Conservation (phyloP, 2,329 filamentous ascomycete genomes). For the Scleromitrula shiraiana region DNA sequence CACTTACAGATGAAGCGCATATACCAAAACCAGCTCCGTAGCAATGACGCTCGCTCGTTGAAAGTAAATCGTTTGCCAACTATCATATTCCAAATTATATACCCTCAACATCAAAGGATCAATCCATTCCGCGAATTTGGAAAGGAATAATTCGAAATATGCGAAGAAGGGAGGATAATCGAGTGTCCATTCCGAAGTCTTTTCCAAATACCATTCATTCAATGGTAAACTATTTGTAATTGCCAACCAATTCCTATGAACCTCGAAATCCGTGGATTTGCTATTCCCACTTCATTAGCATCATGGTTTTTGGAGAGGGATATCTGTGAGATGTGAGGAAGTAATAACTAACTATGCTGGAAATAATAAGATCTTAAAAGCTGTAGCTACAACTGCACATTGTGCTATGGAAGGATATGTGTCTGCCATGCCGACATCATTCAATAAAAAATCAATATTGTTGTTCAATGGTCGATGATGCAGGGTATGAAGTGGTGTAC, state of each 20-base stretch:
- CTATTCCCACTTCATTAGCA: slow-evolving; percentile 39
- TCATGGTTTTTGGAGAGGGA: neutral
- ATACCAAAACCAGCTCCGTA: slow-evolving; percentile 77
- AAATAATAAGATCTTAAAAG: slow-evolving; percentile 86
- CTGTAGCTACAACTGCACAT: slow-evolving; percentile 76
- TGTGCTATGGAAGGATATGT: slow-evolving; percentile 81
- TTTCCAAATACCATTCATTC: slow-evolving; percentile 91
- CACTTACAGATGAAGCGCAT: slow-evolving; percentile 66
- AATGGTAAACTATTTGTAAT: slow-evolving; percentile 85
- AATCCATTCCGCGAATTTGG: slow-evolving; percentile 66
- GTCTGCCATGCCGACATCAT: slow-evolving; percentile 57
- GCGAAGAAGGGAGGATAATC: slow-evolving; percentile 99
- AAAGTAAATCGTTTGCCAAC: slow-evolving; percentile 91
- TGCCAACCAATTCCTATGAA: slow-evolving; percentile 97
- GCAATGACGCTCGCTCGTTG: slow-evolving; percentile 82
- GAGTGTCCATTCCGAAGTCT: slow-evolving; percentile 98
- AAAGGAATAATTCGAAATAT: slow-evolving; percentile 89
- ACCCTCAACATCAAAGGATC: slow-evolving; percentile 79
- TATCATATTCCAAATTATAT: slow-evolving; percentile 75
- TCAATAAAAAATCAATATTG: neutral
- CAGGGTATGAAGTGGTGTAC: neutral
- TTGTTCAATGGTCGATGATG: neutral
- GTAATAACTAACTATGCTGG: slow-evolving; percentile 75
- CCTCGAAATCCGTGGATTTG: slow-evolving; percentile 98
- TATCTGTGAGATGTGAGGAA: neutral